Evolutionary conservation across 129 eudicot species (phyloP).

Genomic region (Flaveria bidentis): DNA sequence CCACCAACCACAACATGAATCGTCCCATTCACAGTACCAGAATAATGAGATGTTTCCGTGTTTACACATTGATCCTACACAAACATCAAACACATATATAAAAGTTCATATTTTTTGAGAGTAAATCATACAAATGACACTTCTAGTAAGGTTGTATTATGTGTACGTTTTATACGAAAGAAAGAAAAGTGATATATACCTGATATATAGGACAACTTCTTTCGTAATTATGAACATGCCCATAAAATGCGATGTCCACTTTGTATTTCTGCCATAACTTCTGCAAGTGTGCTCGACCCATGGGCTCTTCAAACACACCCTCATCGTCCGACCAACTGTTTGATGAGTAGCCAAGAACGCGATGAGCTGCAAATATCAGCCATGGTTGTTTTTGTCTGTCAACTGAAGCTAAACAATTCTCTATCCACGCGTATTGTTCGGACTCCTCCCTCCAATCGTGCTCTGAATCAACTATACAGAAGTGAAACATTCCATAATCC

Average conservation of each 20-base stretch:
- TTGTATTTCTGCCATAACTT: conserved; percentile 68
- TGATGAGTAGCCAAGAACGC: conserved; percentile 25
- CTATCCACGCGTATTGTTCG: conserved; percentile 25
- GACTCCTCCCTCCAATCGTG: conserved; percentile 27
- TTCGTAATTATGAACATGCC: conserved; percentile 75
- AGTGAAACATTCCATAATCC: conserved; percentile 29
- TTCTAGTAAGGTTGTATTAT: too few relatives aligned
- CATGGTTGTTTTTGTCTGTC: conserved; percentile 24
- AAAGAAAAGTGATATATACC: conserved; percentile 30
- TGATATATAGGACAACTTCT: conserved; percentile 68
- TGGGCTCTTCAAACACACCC: conserved; percentile 24
- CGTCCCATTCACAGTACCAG: conserved; percentile 60
- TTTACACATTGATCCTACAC: conserved; percentile 30
- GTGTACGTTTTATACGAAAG: too few relatives aligned
- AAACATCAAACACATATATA: neutral
- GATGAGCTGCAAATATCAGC: conserved; percentile 25
- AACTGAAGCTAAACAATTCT: conserved; percentile 19
- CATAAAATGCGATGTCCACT: conserved; percentile 70
- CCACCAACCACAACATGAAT: conserved; percentile 81
- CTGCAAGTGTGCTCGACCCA: conserved; percentile 21
- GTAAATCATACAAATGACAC: too few relatives aligned
- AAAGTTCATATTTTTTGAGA: too few relatives aligned
- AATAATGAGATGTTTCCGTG: conserved; percentile 31
- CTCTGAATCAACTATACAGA: conserved; percentile 21
- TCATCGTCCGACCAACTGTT: neutral